These are phyloP conservation scores for Globisporangium irregulare DNA, from an alignment of 352 stramenopile species.

Conservation along the genomic window DNA sequence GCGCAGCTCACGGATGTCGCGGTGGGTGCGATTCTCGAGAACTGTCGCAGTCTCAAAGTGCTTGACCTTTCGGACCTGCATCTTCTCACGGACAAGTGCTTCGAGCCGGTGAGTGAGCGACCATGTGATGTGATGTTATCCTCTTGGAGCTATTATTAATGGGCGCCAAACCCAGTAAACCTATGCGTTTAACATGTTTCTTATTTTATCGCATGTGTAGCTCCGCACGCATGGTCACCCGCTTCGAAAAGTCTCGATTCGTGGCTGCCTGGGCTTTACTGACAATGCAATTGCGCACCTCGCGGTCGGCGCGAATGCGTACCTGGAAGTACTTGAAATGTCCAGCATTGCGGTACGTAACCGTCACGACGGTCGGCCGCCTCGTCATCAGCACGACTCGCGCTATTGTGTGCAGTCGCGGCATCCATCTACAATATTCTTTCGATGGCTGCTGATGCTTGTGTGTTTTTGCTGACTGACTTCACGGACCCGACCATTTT, in stretches of 20 bases:
- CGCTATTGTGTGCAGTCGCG: not conserved
- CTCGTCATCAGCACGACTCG: not conserved
- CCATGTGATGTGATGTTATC: not conserved
- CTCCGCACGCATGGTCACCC: conserved; percentile 49
- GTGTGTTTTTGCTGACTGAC: not conserved
- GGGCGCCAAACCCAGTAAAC: conserved; percentile 6
- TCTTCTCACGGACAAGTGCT: conserved; percentile 58
- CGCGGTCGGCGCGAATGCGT: conserved; percentile 49
- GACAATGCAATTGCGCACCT: conserved; percentile 60
- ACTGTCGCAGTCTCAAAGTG: conserved; percentile 50
- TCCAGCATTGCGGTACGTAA: conserved; percentile 68
- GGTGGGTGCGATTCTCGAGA: conserved; percentile 44
- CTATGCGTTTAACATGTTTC: not conserved
- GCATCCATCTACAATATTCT: not conserved
- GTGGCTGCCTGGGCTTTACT: conserved; percentile 56
- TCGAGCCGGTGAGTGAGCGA: conserved; percentile 59
- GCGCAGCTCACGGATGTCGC: conserved; percentile 58
- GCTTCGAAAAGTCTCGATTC: conserved; percentile 52
- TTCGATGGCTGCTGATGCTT: not conserved
- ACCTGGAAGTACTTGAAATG: conserved; percentile 64
- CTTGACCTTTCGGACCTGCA: conserved; percentile 73
- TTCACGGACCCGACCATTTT: not conserved
- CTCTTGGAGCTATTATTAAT: not conserved
- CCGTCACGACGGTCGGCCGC: not conserved
- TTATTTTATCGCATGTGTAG: conserved; percentile 18